Percentiles rank a stretch among this genome's conserved stretches.
These are phyloP conservation scores for Wickerhamomyces bisporus DNA, from an alignment of 805 yeast species.

Conservation along the genomic window DNA sequence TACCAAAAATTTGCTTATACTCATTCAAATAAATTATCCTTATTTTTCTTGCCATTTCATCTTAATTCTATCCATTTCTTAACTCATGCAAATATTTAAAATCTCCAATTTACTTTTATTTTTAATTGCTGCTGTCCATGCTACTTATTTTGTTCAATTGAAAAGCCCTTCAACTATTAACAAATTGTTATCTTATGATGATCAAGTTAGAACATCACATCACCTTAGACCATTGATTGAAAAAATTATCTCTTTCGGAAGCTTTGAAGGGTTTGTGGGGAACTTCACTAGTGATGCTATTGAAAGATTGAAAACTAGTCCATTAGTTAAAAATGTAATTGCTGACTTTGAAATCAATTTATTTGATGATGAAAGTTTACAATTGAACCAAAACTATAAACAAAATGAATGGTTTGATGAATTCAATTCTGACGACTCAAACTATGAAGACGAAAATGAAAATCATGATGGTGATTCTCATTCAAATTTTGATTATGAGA, in stretches of 20 bases:
- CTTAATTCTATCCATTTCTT: too few relatives aligned
- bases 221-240: constrained; percentile 43
- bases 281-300: constrained; percentile 45
- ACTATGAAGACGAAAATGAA: background rate
- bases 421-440: constrained; percentile 1
- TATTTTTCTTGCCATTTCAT: too few relatives aligned
- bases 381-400: constrained; percentile 26
- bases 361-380: constrained; percentile 32
- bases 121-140: constrained; percentile 5
- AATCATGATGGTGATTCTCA: too few relatives aligned
- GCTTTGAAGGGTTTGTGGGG: constrained; percentile 67
- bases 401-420: constrained; percentile 12
- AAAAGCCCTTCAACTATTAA: constrained; percentile 19
- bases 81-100: too few relatives aligned
- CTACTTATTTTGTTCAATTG: constrained; percentile 22
- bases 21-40: background rate
- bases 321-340: constrained; percentile 61
- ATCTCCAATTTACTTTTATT: background rate
- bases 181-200: constrained; percentile 16
- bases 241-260: constrained; percentile 59
- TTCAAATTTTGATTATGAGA: constrained; percentile 10
- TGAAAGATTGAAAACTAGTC: constrained; percentile 47
- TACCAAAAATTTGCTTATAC: too few relatives aligned
- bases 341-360: constrained; percentile 62
- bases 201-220: constrained; percentile 26